These are phyloP conservation scores for Pseudocercospora fuligena DNA, from an alignment of 2,329 filamentous ascomycete species.

Conservation along the genomic window DNA sequence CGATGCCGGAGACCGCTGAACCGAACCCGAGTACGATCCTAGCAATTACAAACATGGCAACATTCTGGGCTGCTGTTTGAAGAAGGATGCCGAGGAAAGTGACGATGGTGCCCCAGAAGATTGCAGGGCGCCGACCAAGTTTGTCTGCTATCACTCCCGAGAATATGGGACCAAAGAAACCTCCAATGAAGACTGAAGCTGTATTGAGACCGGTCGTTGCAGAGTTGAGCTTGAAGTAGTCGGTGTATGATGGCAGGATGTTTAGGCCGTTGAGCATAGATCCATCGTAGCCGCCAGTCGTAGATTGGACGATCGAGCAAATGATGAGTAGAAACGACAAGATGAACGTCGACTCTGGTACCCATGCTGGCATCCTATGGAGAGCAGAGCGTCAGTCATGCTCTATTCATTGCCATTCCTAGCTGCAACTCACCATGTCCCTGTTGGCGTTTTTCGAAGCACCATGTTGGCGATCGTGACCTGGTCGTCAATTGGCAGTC, in stretches of 20 bases:
- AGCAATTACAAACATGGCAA: slow-evolving; percentile 41
- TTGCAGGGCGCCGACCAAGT: slow-evolving; percentile 51
- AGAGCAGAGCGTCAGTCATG: background rate
- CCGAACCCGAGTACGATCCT: slow-evolving; percentile 58
- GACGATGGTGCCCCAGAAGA: slow-evolving; percentile 50
- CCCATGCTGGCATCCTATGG: slow-evolving; percentile 26
- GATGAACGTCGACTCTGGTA: slow-evolving; percentile 31
- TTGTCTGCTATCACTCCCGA: slow-evolving; percentile 49
- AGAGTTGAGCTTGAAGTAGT: slow-evolving; percentile 61
- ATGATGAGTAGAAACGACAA: slow-evolving; percentile 31
- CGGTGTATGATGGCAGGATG: slow-evolving; percentile 60
- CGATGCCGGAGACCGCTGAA: slow-evolving; percentile 48
- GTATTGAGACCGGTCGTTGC: slow-evolving; percentile 61
- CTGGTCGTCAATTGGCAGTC: background rate
- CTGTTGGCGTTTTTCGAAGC: background rate
- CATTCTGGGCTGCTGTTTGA: slow-evolving; percentile 56
- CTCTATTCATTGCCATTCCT: background rate
- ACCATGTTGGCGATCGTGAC: background rate
- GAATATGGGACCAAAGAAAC: slow-evolving; percentile 34
- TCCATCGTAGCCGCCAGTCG: slow-evolving; percentile 47
- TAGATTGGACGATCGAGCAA: slow-evolving; percentile 41
- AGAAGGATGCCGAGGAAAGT: slow-evolving; percentile 53
- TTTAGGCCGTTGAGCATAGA: slow-evolving; percentile 63
- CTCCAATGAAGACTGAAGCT: slow-evolving; percentile 60
- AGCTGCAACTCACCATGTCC: background rate